Evolutionary conservation across 1,284 basidiomycete species (phyloP).

Genomic region (Ganoderma multipileum): DNA sequence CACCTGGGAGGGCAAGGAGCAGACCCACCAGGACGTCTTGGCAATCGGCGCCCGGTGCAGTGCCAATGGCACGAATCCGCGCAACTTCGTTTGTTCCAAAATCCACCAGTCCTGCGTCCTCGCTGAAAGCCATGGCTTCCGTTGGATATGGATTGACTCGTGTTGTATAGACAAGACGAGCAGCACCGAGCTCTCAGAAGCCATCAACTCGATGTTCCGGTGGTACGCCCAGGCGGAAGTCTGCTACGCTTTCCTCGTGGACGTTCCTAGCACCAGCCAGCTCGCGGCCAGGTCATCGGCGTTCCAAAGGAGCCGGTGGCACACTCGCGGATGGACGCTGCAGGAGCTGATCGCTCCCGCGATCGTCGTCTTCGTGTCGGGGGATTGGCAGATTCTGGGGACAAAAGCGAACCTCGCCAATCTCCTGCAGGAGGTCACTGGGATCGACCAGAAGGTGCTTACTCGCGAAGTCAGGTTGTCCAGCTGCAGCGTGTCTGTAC

Average conservation of each 20-base stretch:
- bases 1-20: not conserved
- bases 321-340: not conserved
- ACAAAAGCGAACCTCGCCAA: not conserved
- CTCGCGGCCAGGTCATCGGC: not conserved
- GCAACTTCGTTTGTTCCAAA: not conserved
- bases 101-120: constrained; percentile 2
- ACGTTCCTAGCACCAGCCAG: not conserved
- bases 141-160: not conserved
- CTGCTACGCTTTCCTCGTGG: not conserved
- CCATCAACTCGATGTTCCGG: not conserved
- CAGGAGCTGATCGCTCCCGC: not conserved
- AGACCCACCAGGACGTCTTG: not conserved
- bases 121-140: not conserved
- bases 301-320: not conserved
- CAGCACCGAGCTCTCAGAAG: not conserved
- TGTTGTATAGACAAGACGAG: not conserved
- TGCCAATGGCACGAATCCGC: not conserved
- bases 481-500: not conserved
- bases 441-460: not conserved
- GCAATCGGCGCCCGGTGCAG: not conserved
- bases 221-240: not conserved
- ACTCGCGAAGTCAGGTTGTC: not conserved
- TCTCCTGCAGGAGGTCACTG: not conserved
- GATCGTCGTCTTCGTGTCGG: not conserved
- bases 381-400: not conserved